phyloP scores from a whole-genome alignment of 768 basidiomycete genomes.

The Boletus reticulatus region DNA sequence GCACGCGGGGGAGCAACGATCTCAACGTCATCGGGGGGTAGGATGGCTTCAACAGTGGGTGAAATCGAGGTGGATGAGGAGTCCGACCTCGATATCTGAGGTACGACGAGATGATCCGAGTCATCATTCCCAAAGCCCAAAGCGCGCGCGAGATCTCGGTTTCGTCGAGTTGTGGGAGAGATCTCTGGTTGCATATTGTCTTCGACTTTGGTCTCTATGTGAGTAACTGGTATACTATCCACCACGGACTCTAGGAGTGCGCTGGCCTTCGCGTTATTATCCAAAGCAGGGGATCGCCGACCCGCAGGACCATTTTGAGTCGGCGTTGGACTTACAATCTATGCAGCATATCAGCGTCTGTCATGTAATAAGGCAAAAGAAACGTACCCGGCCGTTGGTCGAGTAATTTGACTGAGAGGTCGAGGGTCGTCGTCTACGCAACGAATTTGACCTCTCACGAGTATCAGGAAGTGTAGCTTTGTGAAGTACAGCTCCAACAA shows the following conservation, averaged over 20 bases:
- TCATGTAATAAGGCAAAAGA: background rate
- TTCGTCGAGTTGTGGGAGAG: slow-evolving; percentile 57
- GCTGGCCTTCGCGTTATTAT: slow-evolving; percentile 57
- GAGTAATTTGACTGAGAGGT: slow-evolving; percentile 83
- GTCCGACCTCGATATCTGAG: slow-evolving; percentile 21
- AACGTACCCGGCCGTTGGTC: slow-evolving; percentile 45
- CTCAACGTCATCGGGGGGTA: slow-evolving; percentile 22
- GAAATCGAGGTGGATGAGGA: slow-evolving; percentile 31
- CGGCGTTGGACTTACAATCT: slow-evolving; percentile 61
- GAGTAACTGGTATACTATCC: slow-evolving; percentile 47
- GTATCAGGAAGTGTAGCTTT: slow-evolving; percentile 56
- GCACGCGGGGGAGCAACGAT: slow-evolving; percentile 1
- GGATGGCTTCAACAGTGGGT: slow-evolving; percentile 35
- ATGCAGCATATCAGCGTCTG: slow-evolving; percentile 6
- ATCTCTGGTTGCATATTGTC: slow-evolving; percentile 32
- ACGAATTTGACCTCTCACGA: slow-evolving; percentile 65
- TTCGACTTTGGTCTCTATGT: slow-evolving; percentile 27
- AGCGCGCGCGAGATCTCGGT: slow-evolving; percentile 73
- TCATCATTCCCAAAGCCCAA: slow-evolving; percentile 59
- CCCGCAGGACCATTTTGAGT: slow-evolving; percentile 31
- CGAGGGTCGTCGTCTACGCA: slow-evolving; percentile 72
- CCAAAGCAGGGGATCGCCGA: slow-evolving; percentile 35
- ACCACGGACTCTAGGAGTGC: slow-evolving; percentile 66
- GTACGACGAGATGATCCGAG: slow-evolving; percentile 22
- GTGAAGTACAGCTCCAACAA: slow-evolving; percentile 60